A percentile compares a stretch with the other conserved stretches of the same genome.
Evolutionary conservation across 140 eudicot genomes (phyloP).

Genomic region (Ambrosia hybrid): DNA sequence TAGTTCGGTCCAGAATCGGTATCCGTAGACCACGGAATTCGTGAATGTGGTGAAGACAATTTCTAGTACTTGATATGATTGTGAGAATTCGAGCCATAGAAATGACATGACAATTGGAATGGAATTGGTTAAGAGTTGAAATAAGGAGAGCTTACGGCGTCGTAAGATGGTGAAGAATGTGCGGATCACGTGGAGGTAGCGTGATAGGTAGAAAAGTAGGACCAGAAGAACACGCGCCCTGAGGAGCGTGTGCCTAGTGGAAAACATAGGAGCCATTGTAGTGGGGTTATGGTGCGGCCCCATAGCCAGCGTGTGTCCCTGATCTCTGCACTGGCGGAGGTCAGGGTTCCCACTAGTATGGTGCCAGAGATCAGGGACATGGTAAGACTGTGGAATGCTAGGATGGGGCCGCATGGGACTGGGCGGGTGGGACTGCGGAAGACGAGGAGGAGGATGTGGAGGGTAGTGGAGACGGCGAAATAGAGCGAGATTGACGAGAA

Average conservation of each 20-base stretch:
- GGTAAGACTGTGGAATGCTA: conserved; percentile 30
- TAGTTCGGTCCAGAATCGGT: conserved; percentile 26
- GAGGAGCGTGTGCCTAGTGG: conserved; percentile 40
- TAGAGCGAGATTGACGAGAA: conserved; percentile 35
- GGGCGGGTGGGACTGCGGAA: conserved; percentile 41
- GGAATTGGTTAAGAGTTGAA: conserved; percentile 27
- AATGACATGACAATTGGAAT: conserved; percentile 28
- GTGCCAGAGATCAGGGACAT: conserved; percentile 20
- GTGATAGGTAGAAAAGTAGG: conserved; percentile 26
- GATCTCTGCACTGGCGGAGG: conserved; percentile 32
- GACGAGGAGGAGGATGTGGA: conserved; percentile 45
- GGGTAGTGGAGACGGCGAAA: conserved; percentile 27
- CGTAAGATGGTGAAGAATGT: conserved; percentile 27
- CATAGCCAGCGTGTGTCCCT: conserved; percentile 42
- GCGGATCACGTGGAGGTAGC: conserved; percentile 25
- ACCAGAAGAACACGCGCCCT: conserved; percentile 29
- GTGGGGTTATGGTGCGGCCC: conserved; percentile 38
- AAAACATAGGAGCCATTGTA: conserved; percentile 71
- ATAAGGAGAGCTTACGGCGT: conserved; percentile 19
- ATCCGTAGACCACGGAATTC: conserved; percentile 21
- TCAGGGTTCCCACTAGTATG: conserved; percentile 15
- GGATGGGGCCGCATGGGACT: conserved; percentile 48
- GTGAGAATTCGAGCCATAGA: conserved; percentile 26
- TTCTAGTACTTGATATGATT: conserved; percentile 21
- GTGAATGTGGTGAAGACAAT: conserved; percentile 27